Evolutionary conservation across 1,139 yeast species (phyloP).

Genomic region (Kurtzmaniella quercitrusa): DNA sequence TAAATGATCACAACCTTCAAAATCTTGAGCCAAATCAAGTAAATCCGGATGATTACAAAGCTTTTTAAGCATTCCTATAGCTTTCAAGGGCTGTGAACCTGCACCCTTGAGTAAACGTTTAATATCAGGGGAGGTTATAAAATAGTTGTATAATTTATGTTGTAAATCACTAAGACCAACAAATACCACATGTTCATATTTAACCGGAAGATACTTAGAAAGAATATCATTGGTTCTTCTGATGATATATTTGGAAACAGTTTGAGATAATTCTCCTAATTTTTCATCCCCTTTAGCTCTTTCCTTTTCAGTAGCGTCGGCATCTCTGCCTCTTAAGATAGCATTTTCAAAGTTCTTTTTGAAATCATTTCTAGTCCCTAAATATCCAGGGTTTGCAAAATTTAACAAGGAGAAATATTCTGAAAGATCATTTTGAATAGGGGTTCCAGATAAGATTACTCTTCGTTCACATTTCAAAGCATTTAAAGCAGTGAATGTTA

Average conservation of each 20-base stretch:
- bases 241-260: constrained; percentile 87
- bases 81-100: constrained; percentile 83
- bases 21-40: constrained; percentile 68
- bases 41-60: constrained; percentile 92
- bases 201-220: constrained; percentile 89
- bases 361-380: constrained; percentile 83
- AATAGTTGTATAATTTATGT: constrained; percentile 61
- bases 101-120: constrained; percentile 62
- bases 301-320: constrained; percentile 82
- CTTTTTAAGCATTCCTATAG: constrained; percentile 84
- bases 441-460: constrained; percentile 94
- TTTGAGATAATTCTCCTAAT: constrained; percentile 61
- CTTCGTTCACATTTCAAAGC: constrained; percentile 81
- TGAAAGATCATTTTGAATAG: constrained; percentile 92
- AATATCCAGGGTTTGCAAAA: constrained; percentile 91
- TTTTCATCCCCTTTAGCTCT: constrained; percentile 68
- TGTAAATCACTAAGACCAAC: constrained; percentile 83
- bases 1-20: constrained; percentile 60
- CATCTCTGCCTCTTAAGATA: constrained; percentile 84
- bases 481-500: constrained; percentile 85
- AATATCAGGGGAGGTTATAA: constrained; percentile 78
- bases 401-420: constrained; percentile 89
- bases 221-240: constrained; percentile 93
- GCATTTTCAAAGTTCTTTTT: constrained; percentile 78
- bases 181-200: constrained; percentile 93